phyloP scores from a whole-genome alignment of 2,329 filamentous ascomycete species.

The Achaetomium macrosporum region DNA sequence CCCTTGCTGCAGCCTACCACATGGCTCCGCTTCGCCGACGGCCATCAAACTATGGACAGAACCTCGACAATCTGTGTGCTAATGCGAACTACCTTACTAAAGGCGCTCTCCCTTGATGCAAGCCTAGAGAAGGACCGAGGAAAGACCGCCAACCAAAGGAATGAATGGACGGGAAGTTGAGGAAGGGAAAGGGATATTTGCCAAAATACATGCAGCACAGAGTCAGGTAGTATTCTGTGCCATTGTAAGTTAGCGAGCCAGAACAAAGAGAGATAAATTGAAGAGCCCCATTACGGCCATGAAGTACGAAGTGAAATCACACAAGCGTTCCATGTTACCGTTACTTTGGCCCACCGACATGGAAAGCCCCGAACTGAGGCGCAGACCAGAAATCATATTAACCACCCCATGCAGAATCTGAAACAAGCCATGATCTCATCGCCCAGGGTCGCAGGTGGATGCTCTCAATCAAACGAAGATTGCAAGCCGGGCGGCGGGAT shows the following conservation, averaged over 20 bases:
- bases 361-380: neutral
- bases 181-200: neutral
- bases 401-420: constrained; percentile 16
- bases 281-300: too few species aligned
- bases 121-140: constrained; percentile 9
- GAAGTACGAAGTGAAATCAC: too few species aligned
- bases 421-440: constrained; percentile 22
- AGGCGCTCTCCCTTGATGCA: too few species aligned
- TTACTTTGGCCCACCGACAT: neutral
- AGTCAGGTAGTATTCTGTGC: too few species aligned
- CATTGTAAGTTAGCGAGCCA: too few species aligned
- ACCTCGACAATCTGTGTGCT: too few species aligned
- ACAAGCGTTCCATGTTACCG: constrained; percentile 4
- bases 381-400: neutral
- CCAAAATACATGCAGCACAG: neutral
- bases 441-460: neutral
- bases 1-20: too few species aligned
- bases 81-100: too few species aligned
- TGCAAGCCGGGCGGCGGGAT: neutral
- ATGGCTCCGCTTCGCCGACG: too few species aligned
- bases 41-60: neutral
- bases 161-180: neutral
- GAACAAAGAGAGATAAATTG: too few species aligned
- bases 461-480: neutral
- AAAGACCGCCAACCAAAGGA: neutral